Evolutionary conservation across 176 grass and related monocot species (phyloP), one percentile per base, ranked within the genome.

Genomic region (Thinopyrum elongatum): DNA sequence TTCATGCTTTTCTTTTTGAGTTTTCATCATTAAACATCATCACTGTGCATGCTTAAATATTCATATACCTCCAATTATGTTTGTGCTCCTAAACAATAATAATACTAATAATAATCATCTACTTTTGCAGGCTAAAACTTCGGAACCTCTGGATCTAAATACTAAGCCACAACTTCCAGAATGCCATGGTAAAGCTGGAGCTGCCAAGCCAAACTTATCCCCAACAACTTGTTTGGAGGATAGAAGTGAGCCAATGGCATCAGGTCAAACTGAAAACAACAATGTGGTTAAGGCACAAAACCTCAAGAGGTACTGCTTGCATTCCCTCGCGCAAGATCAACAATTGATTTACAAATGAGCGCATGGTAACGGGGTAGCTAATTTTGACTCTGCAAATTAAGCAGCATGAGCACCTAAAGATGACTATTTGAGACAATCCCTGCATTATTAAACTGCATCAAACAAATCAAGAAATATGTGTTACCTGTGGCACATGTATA

Each of bases 221-320:
- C 29, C 73, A 29, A 51, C 15, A 15, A 74, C 15, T 26, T 17
- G 7, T 46, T 74, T 30, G 49, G 49, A 31, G 74, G 49, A 58
- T 35, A 33, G 25, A 33, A 87, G 29, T 58, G 30, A 5, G n/a
- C 47, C 80, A 70, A 13, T 36, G 28, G 36, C 74, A 83, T 82
- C n/a, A 76, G 83, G 11, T 65, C 65, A 87, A 70, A 77, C 23
- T 58, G 65, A 81, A 35, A 85, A 35, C 53, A 51, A 64, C 66
- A 53, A 85, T 59, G 23, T 61, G 35, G 8, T 82, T 13, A 71
- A 85, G 26, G 47, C 69, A 71, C 49, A 88, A 41, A 64, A 84
- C 80, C 66, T 49, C 22, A 6, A 81, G 34, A 55, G 77, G 90
- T 91, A 91, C 58, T 78, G 30, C 70, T n/a, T 49, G 19, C n/a